Evolutionary conservation across 768 basidiomycete genomes (phyloP), one percentile per base, ranked within the genome.

Genomic region (Leccinum subgranulosum): DNA sequence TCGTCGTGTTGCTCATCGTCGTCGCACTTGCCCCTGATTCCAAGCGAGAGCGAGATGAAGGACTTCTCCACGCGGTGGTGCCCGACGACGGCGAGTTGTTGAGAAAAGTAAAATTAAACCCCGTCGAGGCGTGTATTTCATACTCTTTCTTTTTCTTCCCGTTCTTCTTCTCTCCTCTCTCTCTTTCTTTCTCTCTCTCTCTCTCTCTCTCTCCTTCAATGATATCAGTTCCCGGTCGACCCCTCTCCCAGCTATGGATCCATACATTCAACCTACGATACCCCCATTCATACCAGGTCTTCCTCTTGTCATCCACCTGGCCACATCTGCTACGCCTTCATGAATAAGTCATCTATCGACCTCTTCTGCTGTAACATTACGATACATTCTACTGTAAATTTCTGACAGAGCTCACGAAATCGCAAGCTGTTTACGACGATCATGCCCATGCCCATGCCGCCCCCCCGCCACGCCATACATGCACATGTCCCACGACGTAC

Each of bases 341-440:
- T 8, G 36, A 39, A 39, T 8, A 39, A 17, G 8, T 39, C 17
- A 17, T 39, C 36, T 10, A 39, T 10, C 36, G 17, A 39, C 7
- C 9, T n/a, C 36, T 39, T 10, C 36, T 39, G n/a, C 3, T 39
- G 21, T 61, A 53, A 29, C 15, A 60, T 59, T 66, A 69, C 34
- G 39, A 50, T 60, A 60, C 53, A n/a, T 5, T 64, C 15, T 69
- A 66, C 49, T 51, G 23, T 69, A 66, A 57, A 57, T 21, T 10
- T 23, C 23, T 23, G 23, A 23, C 31, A 45, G 14, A 48, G 17
- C 58, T 51, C 54, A 56, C 17, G 45, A 62, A 25, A 39, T 39
- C 36, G 47, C 50, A 53, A 23, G 19, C 6, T 2, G 11, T 56
- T 25, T 1, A 57, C 39, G 31, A 61, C 25, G 17, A 25, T 56